Base-by-base conservation (phyloP, 2,329 filamentous ascomycete genomes). In the Fusarium veterinarium region DNA sequence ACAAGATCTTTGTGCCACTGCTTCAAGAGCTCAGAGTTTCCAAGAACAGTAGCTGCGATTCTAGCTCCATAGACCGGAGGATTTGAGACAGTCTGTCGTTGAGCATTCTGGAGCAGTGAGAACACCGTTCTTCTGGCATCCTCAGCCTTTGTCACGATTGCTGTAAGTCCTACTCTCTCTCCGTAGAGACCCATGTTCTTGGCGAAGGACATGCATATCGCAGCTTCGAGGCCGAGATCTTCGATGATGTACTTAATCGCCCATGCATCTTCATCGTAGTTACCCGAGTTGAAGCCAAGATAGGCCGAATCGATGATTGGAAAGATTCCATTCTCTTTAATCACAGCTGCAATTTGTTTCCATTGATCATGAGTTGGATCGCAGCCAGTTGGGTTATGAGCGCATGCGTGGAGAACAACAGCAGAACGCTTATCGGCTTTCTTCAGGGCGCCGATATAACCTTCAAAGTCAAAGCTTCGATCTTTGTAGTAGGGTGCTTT, bases 141-240 rank as follows among this genome's bases (percentile, higher is more conserved):
- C 1, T 71, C 53, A 0, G 76, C 74, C 3, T 33, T 62, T 2
- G 78, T 74, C 1, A 81, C 76, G 3, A 82, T 77, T 1, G 75
- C 70, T 5, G 78, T 78, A 5, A 79, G 69, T 0, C 81, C 82
- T 13, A 80, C 75, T 5, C 81, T 74, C 60, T 83, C 81, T 1
- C 82, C 83, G 60, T 84, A 84, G 1, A 84, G 70, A 2, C 83
- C 83, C 79, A 90, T 89, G 78, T 86, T 89, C 81, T 91, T 91
- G 5, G 89, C 88, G 73, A 91, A 91, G 1, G 89, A 91, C 77
- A 90, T 84, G 53, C 87, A 88, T 6, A 91, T 81, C 57, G 87
- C 86, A 8, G 88, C 83, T 78, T 91, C 88, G 63, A 85, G 76
- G 3, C 75, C 75, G 12, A 82, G 72, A 31, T 80, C 78, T 19